A percentile compares a stretch with the other conserved stretches of the same genome.
phyloP scores from a whole-genome alignment of 495 filamentous ascomycete genomes.

The Xylaria telfairii region DNA sequence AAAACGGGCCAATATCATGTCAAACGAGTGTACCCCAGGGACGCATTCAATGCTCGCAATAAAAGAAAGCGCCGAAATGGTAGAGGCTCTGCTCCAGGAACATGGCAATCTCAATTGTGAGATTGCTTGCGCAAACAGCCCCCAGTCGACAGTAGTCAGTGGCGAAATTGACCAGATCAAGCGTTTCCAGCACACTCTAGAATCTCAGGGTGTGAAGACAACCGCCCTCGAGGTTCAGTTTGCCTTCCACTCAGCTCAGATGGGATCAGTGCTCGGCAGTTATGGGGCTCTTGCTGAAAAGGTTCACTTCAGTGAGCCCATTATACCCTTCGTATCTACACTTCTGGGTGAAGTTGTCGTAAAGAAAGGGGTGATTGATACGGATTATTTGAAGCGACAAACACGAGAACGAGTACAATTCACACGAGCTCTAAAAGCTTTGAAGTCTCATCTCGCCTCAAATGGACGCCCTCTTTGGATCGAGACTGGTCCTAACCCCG shows the following conservation, averaged over 20 bases:
- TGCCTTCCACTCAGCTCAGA: slow-evolving; percentile 71
- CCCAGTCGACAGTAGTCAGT: slow-evolving; percentile 54
- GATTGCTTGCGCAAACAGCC: slow-evolving; percentile 61
- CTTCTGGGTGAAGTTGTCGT: slow-evolving; percentile 58
- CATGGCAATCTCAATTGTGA: slow-evolving; percentile 43
- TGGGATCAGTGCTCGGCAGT: slow-evolving; percentile 64
- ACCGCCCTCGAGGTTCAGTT: slow-evolving; percentile 64
- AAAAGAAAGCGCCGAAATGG: too few relatives aligned
- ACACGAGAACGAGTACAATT: slow-evolving; percentile 68
- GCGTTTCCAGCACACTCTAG: slow-evolving; percentile 54
- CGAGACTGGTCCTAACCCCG: slow-evolving; percentile 62
- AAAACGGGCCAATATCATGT: slow-evolving; percentile 65
- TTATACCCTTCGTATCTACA: slow-evolving; percentile 63
- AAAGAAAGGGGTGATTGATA: slow-evolving; percentile 49
- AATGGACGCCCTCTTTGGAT: slow-evolving; percentile 46
- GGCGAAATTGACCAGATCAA: slow-evolving; percentile 52
- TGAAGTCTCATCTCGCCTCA: slow-evolving; percentile 34
- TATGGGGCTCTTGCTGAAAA: slow-evolving; percentile 56
- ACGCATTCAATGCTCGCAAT: background rate
- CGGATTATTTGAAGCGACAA: slow-evolving; percentile 60
- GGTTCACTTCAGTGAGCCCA: slow-evolving; percentile 59
- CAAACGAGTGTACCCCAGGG: background rate
- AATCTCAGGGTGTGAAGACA: slow-evolving; percentile 54
- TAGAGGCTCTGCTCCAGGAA: too few relatives aligned
- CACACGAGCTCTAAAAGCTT: slow-evolving; percentile 52